phyloP scores from a whole-genome alignment of 2,329 filamentous ascomycete genomes.

The Phaeosphaeria sp. region DNA sequence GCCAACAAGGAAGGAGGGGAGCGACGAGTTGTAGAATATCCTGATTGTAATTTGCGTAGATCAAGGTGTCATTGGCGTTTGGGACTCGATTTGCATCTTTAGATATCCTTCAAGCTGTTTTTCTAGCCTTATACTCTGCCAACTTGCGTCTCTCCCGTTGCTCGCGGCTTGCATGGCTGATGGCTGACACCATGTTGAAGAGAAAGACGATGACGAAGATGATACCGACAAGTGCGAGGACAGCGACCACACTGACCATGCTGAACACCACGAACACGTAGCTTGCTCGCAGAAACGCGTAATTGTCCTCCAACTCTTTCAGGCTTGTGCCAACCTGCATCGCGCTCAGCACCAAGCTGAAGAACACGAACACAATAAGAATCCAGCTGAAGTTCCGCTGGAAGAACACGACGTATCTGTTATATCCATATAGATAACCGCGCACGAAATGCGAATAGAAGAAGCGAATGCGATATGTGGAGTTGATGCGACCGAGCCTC shows the following conservation, averaged over 20 bases:
- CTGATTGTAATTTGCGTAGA: not conserved
- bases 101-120: constrained; percentile 7
- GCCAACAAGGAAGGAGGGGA: constrained; percentile 14
- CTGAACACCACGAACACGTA: constrained; percentile 46
- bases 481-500: constrained; percentile 43
- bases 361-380: constrained; percentile 46
- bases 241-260: constrained; percentile 39
- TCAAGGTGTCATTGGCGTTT: not conserved
- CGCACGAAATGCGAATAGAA: constrained; percentile 44
- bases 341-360: constrained; percentile 43
- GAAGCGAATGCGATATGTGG: constrained; percentile 43
- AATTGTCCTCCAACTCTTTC: constrained; percentile 26
- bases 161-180: constrained; percentile 42
- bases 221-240: constrained; percentile 32
- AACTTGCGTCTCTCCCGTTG: constrained; percentile 39
- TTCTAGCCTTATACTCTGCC: constrained; percentile 9
- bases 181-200: constrained; percentile 45
- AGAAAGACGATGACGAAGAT: constrained; percentile 43
- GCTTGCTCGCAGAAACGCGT: constrained; percentile 30
- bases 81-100: not conserved
- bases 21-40: constrained; percentile 33
- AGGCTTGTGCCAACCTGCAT: constrained; percentile 48
- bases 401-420: constrained; percentile 49
- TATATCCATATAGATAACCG: constrained; percentile 49
- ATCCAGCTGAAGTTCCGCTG: constrained; percentile 48